Conservation (phyloP, 1,284 basidiomycete species). For the Chalciporus piperatoides region DNA sequence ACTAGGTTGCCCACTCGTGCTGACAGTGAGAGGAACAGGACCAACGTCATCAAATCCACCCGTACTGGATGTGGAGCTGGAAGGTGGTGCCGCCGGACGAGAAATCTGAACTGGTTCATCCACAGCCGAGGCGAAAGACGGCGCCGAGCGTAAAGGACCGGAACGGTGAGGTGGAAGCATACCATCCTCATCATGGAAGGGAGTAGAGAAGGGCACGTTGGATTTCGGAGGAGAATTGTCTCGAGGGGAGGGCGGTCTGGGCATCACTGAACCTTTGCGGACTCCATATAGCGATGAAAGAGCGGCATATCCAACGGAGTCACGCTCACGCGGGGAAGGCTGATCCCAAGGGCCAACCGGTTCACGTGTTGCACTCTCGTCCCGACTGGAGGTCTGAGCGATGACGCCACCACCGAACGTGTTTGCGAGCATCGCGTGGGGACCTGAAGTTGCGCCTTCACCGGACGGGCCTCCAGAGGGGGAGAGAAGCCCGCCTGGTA, state of each 20-base stretch:
- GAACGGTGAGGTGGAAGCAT: slow-evolving; percentile 40
- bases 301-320: slow-evolving; percentile 17
- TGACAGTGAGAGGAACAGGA: slow-evolving; percentile 43
- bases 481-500: slow-evolving; percentile 23
- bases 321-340: slow-evolving; percentile 33
- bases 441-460: slow-evolving; percentile 19
- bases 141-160: slow-evolving; percentile 30
- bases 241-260: slow-evolving; percentile 29
- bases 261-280: slow-evolving; percentile 24
- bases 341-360: slow-evolving; percentile 32
- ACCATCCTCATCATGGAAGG: slow-evolving; percentile 29
- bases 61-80: slow-evolving; percentile 31
- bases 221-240: slow-evolving; percentile 27
- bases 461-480: slow-evolving; percentile 15
- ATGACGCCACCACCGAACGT: slow-evolving; percentile 27
- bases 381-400: slow-evolving; percentile 26
- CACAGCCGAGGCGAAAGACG: slow-evolving; percentile 23
- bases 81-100: slow-evolving; percentile 22
- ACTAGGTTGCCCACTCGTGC: slow-evolving; percentile 40
- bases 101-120: slow-evolving; percentile 28
- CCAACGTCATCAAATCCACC: slow-evolving; percentile 26
- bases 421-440: slow-evolving; percentile 26
- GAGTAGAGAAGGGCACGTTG: slow-evolving; percentile 22
- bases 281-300: slow-evolving; percentile 30
- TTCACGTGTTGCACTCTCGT: slow-evolving; percentile 25